Evolutionary conservation across 805 yeast genomes (phyloP), one percentile per base, ranked within the genome.

Genomic region (Sugiyamaella marilandica): DNA sequence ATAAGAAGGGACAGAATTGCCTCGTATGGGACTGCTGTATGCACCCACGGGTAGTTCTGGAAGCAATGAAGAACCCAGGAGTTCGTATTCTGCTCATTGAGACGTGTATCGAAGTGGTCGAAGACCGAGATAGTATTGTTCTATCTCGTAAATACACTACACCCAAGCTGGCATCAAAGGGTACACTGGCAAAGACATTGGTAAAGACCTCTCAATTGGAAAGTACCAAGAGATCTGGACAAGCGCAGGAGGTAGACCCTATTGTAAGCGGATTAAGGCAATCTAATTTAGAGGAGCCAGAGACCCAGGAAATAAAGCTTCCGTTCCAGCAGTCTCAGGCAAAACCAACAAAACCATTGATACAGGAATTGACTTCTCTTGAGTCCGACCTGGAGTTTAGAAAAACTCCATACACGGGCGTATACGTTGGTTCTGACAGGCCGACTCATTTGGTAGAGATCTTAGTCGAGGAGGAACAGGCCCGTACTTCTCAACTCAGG

Each of bases 81-180:
- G 73, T 89, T 51, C 74, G 81, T 54, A 74, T 81, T 45, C 83
- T 89, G 11, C 65, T 87, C 47, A 78, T 85, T 5, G 96, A 88
- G 64, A 88, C 96, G 85, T 84, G 95, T 61, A 65, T 89, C 39
- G 95, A 88, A 63, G 78, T 90, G 10, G 81, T 87, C 2, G 96
- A 88, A 64, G 70, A 83, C 54, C 62, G 76, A 24, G 71, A 69
- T 13, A 71, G 74, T 47, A 65, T 82, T 1, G 67, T 71, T 2
- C 72, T 90, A 14, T 86, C 84, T 51, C 70, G 96, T 50, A 85
- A 83, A 49, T 65, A 65, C 35, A 72, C 80, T 2, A 71, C 80
- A 2, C 97, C 97, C 0, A 87, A 87, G 60, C 75, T 92, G 81
- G 65, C 74, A 10, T 70, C 77, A 47, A 90, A 90, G 70, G 96